These are phyloP conservation scores for Diplodia scrobiculata DNA, from an alignment of 2,329 filamentous ascomycete species.

Conservation along the genomic window DNA sequence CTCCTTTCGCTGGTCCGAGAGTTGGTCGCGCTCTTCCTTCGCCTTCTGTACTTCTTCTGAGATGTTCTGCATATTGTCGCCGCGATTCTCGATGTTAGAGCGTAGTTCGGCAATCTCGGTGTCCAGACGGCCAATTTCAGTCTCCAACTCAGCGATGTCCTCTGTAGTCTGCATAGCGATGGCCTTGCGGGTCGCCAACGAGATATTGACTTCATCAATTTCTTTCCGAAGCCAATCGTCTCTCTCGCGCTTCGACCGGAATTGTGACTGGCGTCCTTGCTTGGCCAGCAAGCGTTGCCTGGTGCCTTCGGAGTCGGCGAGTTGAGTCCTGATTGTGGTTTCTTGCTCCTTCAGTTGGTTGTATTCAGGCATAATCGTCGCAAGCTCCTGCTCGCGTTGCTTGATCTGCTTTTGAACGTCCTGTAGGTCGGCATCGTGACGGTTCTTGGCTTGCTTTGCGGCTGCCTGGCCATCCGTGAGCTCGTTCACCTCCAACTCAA, in stretches of 20 bases:
- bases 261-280: constrained; percentile 84
- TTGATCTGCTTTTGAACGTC: constrained; percentile 73
- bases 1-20: constrained; percentile 84
- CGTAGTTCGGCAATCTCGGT: constrained; percentile 70
- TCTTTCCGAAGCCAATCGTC: constrained; percentile 80
- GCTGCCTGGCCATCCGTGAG: constrained; percentile 80
- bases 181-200: constrained; percentile 77
- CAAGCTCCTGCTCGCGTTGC: constrained; percentile 74
- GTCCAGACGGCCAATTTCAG: constrained; percentile 71
- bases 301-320: constrained; percentile 74
- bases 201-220: constrained; percentile 75
- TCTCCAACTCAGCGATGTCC: constrained; percentile 72
- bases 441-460: constrained; percentile 70
- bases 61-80: constrained; percentile 70
- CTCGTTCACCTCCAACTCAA: constrained; percentile 80
- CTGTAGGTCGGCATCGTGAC: constrained; percentile 71
- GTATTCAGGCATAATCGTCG: constrained; percentile 74
- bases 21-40: constrained; percentile 73
- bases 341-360: constrained; percentile 74
- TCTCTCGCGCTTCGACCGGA: constrained; percentile 83
- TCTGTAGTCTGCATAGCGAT: constrained; percentile 83
- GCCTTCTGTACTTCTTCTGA: constrained; percentile 74
- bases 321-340: constrained; percentile 65
- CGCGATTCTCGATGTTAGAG: constrained; percentile 75
- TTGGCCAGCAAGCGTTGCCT: constrained; percentile 84